phyloP scores from a whole-genome alignment of 345 rosid species.

The Bruguiera gymnorhiza region DNA sequence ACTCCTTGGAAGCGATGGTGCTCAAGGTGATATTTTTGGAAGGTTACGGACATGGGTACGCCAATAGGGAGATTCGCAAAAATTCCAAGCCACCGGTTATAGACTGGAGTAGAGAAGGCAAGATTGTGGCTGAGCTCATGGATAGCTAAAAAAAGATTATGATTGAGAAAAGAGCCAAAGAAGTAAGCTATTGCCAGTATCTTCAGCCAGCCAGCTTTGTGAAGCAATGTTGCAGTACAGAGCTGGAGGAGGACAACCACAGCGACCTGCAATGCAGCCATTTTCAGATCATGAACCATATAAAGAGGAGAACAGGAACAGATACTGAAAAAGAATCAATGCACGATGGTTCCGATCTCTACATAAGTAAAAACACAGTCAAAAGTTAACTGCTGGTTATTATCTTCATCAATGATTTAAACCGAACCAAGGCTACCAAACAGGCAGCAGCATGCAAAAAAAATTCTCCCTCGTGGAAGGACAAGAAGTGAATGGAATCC shows the following conservation, averaged over 20 bases:
- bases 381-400: no score
- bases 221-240: slow-evolving; percentile 57
- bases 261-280: slow-evolving; percentile 46
- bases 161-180: slow-evolving; percentile 86
- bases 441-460: no score
- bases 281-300: slow-evolving; percentile 6
- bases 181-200: slow-evolving; percentile 61
- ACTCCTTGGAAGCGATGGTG: slow-evolving; percentile 91
- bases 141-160: slow-evolving; percentile 86
- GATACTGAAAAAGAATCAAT: background rate
- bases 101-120: slow-evolving; percentile 70
- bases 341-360: no score
- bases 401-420: no score
- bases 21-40: slow-evolving; percentile 89
- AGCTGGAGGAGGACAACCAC: slow-evolving; percentile 71
- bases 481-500: no score
- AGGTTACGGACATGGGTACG: slow-evolving; percentile 84
- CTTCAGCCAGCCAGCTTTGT: slow-evolving; percentile 64
- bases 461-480: no score
- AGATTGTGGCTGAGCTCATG: slow-evolving; percentile 94
- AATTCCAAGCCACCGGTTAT: slow-evolving; percentile 84
- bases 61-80: slow-evolving; percentile 88
- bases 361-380: no score
- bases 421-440: no score
- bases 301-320: background rate